Evolutionary conservation across 176 grass and related monocot species (phyloP).

Genomic region (Triticum timopheevii): DNA sequence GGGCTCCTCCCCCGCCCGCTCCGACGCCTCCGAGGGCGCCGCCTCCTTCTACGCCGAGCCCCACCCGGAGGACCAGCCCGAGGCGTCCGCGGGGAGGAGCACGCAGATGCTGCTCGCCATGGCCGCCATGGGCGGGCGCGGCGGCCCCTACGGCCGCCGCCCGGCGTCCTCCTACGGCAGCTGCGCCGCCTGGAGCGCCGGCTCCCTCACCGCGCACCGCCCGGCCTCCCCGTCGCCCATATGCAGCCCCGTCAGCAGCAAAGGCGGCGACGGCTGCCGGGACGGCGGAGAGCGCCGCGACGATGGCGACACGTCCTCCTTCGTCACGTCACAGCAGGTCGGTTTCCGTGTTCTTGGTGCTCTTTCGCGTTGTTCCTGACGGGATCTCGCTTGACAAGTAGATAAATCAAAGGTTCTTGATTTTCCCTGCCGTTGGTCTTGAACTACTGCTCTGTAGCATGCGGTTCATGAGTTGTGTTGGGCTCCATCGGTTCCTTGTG

Average conservation of each 20-base stretch:
- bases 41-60: slow-evolving; percentile 29
- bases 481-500: not conserved
- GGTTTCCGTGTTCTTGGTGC: slow-evolving; percentile 22
- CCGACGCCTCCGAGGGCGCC: slow-evolving; percentile 39
- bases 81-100: slow-evolving; percentile 47
- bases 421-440: not conserved
- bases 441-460: not conserved
- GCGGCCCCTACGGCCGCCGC: slow-evolving; percentile 49
- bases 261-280: not conserved
- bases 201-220: slow-evolving; percentile 52
- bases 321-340: slow-evolving; percentile 47
- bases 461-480: slow-evolving; percentile 19
- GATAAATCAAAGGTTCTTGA: not conserved
- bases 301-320: slow-evolving; percentile 41
- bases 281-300: slow-evolving; percentile 16
- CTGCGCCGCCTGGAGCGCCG: slow-evolving; percentile 58
- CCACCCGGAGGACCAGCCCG: not conserved
- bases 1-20: slow-evolving; percentile 43
- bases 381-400: slow-evolving; percentile 19
- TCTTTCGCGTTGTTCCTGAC: not conserved
- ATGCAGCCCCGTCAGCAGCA: slow-evolving; percentile 63
- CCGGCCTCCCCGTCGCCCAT: slow-evolving; percentile 70
- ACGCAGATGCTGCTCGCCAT: slow-evolving; percentile 62
- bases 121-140: slow-evolving; percentile 51
- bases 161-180: slow-evolving; percentile 60